A percentile compares a stretch with the other conserved stretches of the same genome.
phyloP scores from a whole-genome alignment of 2,329 filamentous ascomycete genomes.

The Neurospora crassa region DNA sequence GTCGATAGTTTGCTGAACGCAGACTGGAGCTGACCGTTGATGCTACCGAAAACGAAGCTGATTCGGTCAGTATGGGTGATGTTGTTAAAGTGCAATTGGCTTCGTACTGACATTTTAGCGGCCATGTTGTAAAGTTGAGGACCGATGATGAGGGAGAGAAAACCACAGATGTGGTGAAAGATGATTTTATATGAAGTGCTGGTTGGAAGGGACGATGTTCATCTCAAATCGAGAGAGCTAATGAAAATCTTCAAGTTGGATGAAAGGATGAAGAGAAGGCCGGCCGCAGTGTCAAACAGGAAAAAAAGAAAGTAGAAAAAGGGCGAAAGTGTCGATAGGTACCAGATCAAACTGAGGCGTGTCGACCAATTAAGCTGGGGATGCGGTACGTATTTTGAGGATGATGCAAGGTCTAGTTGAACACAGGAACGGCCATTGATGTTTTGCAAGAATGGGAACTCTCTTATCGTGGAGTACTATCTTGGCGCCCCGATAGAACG shows the following conservation, averaged over 20 bases:
- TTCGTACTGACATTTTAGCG: slow-evolving; percentile 18
- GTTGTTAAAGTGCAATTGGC: slow-evolving; percentile 5
- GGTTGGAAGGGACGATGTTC: not conserved
- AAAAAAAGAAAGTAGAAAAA: not conserved
- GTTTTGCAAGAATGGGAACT: not conserved
- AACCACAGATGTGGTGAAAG: not conserved
- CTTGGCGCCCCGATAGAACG: slow-evolving; percentile 2
- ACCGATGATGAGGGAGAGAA: not conserved
- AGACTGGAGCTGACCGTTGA: slow-evolving; percentile 67
- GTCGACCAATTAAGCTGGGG: not conserved
- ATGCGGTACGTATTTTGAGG: slow-evolving; percentile 2
- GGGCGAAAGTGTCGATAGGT: not conserved
- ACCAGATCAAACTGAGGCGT: not conserved
- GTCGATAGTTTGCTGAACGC: slow-evolving; percentile 72
- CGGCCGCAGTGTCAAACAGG: not conserved
- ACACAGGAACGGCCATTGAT: not conserved
- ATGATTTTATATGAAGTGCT: not conserved
- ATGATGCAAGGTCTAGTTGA: slow-evolving; percentile 6
- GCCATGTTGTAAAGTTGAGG: slow-evolving; percentile 10
- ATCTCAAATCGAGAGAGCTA: not conserved
- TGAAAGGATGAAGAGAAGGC: not conserved
- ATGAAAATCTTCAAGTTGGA: not conserved
- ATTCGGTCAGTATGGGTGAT: slow-evolving; percentile 14
- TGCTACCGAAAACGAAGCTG: slow-evolving; percentile 72
- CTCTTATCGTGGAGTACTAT: slow-evolving; percentile 1